Evolutionary conservation across 2,329 filamentous ascomycete genomes (phyloP), one percentile per base, ranked within the genome.

Genomic region (Lecanicillium sp.): DNA sequence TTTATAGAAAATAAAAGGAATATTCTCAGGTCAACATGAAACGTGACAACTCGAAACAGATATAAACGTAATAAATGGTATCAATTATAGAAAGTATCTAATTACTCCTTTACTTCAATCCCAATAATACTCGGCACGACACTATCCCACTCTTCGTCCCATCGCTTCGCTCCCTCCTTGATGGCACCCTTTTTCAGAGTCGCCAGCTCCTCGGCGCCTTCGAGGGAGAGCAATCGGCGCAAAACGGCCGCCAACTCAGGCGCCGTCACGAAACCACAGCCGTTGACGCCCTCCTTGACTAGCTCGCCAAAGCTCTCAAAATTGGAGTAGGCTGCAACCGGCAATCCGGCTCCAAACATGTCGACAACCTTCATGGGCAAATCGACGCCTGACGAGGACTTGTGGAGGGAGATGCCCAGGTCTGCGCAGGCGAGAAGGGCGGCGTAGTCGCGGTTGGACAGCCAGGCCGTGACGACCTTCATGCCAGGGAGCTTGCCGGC

Each of bases 341-440:
- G 92, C 19, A 98, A 66, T 0, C 90, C 92, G 0, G 89, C 84
- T 3, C 92, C 92, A 57, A 98, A 96, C 89, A 98, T 95, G 57
- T 98, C 92, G 12, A 98, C 89, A 1, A 98, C 88, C 63, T 98
- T 98, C 92, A 98, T 98, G 0, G 92, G 92, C 15, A 98, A 68
- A 60, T 98, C 92, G 0, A 98, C 88, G 2, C 92, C 92, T 3
- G 87, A 95, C 48, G 85, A 94, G 12, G 88, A 95, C 47, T 79
- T 95, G 64, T 98, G 92, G 18, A 98, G 67, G 41, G 86, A 94
- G 17, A 98, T 78, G 9, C 92, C 92, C 0, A 98, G 68, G 51
- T 95, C 90, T 3, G 92, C 88, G 32, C 82, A 82, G 9, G 83
- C 85, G 20, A 98, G 77, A 4, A 98, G 71, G 1, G 68, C 71